A percentile compares a stretch with the other conserved stretches of the same genome.
These are phyloP conservation scores for Porcisia hertigi DNA, from an alignment of 208 protist species.

Conservation along the genomic window DNA sequence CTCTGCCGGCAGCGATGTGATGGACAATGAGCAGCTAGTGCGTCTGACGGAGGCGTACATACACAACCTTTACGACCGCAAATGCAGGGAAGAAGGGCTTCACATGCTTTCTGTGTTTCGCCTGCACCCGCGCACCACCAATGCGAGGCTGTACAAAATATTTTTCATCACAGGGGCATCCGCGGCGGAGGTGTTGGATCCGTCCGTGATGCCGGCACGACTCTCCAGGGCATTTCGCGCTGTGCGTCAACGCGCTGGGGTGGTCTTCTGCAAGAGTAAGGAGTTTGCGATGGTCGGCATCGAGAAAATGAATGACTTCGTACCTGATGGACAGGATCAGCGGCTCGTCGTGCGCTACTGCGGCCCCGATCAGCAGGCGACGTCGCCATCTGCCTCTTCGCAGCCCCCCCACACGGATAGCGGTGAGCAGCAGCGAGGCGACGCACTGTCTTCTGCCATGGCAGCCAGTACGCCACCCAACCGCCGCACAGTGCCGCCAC, in stretches of 20 bases:
- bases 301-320: conserved; percentile 85
- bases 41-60: conserved; percentile 42
- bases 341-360: conserved; percentile 74
- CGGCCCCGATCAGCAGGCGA: conserved; percentile 36
- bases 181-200: conserved; percentile 55
- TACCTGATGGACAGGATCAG: conserved; percentile 76
- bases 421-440: not conserved
- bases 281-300: conserved; percentile 75
- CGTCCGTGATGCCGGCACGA: conserved; percentile 31
- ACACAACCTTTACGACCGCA: conserved; percentile 31
- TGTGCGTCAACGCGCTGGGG: conserved; percentile 53
- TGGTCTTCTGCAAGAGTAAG: conserved; percentile 74
- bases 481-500: conserved; percentile 19
- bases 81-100: conserved; percentile 31
- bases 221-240: conserved; percentile 19
- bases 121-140: conserved; percentile 67
- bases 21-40: conserved; percentile 20
- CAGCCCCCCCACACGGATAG: conserved; percentile 7
- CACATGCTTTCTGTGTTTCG: conserved; percentile 83
- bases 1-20: conserved; percentile 10
- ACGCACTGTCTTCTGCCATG: not conserved
- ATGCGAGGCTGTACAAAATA: conserved; percentile 57
- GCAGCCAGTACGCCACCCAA: conserved; percentile 7
- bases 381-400: conserved; percentile 24
- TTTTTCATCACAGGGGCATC: conserved; percentile 77